Evolutionary conservation across 2,329 filamentous ascomycete species (phyloP).

Genomic region (Chaetomiaceae sp.): DNA sequence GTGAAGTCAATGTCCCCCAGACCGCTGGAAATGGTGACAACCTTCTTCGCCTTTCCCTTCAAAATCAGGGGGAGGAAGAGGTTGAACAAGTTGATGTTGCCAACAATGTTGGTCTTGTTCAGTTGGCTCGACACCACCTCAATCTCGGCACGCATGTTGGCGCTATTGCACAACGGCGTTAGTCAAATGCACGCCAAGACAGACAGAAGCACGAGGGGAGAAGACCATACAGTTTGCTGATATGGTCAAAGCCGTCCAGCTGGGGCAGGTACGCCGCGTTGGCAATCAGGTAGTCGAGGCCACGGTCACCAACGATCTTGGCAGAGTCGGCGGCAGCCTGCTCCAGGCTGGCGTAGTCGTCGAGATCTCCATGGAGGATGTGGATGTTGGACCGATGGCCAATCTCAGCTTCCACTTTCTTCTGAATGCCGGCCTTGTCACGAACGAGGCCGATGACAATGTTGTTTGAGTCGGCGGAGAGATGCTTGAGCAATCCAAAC

Average conservation of each 20-base stretch:
- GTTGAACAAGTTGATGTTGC: constrained; percentile 46
- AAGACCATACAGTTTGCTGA: constrained; percentile 25
- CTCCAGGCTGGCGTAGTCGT: not conserved
- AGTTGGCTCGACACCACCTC: constrained; percentile 23
- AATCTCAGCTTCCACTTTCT: too few relatives aligned
- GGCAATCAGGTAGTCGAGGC: constrained; percentile 29
- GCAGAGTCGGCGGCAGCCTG: not conserved
- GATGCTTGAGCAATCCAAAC: too few relatives aligned
- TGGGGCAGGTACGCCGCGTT: constrained; percentile 34
- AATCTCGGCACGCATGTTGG: constrained; percentile 30
- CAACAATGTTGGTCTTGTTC: constrained; percentile 44
- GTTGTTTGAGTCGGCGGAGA: too few relatives aligned
- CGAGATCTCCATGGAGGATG: too few relatives aligned
- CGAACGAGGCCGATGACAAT: too few relatives aligned
- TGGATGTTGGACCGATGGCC: too few relatives aligned
- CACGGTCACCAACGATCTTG: not conserved
- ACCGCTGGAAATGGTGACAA: constrained; percentile 45
- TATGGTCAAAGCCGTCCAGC: constrained; percentile 25
- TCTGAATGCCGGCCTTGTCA: too few relatives aligned
- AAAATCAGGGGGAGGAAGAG: constrained; percentile 47
- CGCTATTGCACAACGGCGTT: not conserved
- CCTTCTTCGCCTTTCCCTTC: constrained; percentile 46
- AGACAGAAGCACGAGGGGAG: too few relatives aligned
- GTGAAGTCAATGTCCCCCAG: constrained; percentile 41
- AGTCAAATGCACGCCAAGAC: too few relatives aligned